phyloP scores from a whole-genome alignment of 371 early-diverging fungal genomes.

The Zancudomyces culisetae region DNA sequence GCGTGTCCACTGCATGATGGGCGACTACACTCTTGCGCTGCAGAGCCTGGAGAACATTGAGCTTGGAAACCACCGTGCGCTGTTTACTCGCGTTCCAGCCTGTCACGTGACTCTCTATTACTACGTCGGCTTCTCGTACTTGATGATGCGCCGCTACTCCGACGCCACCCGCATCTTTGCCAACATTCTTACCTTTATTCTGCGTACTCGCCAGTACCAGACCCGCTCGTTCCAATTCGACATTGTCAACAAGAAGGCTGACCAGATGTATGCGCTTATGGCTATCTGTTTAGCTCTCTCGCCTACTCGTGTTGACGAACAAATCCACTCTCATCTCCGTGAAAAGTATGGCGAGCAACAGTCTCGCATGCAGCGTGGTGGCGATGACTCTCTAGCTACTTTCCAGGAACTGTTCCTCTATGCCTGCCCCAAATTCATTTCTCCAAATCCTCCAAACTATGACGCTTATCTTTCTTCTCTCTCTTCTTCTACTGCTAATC shows the following conservation, averaged over 20 bases:
- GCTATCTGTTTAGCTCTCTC: constrained; percentile 78
- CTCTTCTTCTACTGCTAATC: constrained; percentile 1
- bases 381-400: constrained; percentile 55
- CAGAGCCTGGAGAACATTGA: constrained; percentile 91
- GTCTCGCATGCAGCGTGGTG: constrained; percentile 58
- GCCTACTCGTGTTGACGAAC: constrained; percentile 85
- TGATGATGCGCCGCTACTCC: constrained; percentile 92
- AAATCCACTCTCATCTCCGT: constrained; percentile 62
- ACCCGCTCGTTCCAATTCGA: constrained; percentile 81
- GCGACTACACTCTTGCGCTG: constrained; percentile 82
- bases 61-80: constrained; percentile 66
- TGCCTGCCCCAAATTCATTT: constrained; percentile 88
- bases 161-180: constrained; percentile 88
- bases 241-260: constrained; percentile 72
- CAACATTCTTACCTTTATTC: constrained; percentile 71
- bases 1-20: constrained; percentile 84
- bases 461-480: constrained; percentile 21
- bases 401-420: constrained; percentile 79
- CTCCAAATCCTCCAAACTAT: constrained; percentile 57
- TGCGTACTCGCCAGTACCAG: constrained; percentile 84
- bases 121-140: constrained; percentile 88
- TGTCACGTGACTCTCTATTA: constrained; percentile 93
- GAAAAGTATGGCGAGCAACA: constrained; percentile 87
- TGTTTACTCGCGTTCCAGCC: constrained; percentile 82
- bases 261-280: constrained; percentile 84